Evolutionary conservation across 176 grass and related monocot species (phyloP).

Genomic region (Oryza longistaminata): DNA sequence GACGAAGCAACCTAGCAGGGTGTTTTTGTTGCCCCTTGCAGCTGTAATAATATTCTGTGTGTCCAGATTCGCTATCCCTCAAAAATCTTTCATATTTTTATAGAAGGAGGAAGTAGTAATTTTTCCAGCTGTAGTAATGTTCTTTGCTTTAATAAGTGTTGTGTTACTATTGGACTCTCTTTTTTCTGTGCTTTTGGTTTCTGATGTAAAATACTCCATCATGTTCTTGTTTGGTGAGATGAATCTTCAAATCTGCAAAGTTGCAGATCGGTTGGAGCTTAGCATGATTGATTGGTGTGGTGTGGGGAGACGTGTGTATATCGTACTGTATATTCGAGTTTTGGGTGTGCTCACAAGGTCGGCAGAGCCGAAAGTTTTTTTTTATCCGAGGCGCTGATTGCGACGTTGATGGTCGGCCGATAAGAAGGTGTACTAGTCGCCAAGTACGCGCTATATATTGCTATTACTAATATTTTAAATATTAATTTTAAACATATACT

Average conservation of each 20-base stretch:
- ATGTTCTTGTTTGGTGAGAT: not conserved
- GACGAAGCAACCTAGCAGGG: no score
- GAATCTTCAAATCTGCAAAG: not conserved
- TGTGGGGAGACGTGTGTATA: not conserved
- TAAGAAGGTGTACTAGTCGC: no score
- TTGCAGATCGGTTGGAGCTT: not conserved
- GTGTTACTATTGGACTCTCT: not conserved
- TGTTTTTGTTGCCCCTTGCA: not conserved
- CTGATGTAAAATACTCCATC: not conserved
- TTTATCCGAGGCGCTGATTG: not conserved
- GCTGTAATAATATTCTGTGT: no score
- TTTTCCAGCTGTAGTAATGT: not conserved
- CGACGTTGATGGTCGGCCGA: not conserved
- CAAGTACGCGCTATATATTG: no score
- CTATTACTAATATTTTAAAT: no score
- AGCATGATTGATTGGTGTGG: not conserved
- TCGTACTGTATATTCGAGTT: not conserved
- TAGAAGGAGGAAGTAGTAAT: not conserved
- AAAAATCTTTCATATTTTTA: no score
- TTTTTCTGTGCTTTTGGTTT: not conserved
- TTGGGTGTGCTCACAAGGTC: not conserved
- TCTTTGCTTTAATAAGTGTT: not conserved
- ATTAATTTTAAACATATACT: no score
- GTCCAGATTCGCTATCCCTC: no score
- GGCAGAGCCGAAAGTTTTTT: not conserved